Percentiles rank a stretch among this genome's conserved stretches.
Evolutionary conservation across 495 filamentous ascomycete genomes (phyloP).

Genomic region (Trichoderma orchidacearum): DNA sequence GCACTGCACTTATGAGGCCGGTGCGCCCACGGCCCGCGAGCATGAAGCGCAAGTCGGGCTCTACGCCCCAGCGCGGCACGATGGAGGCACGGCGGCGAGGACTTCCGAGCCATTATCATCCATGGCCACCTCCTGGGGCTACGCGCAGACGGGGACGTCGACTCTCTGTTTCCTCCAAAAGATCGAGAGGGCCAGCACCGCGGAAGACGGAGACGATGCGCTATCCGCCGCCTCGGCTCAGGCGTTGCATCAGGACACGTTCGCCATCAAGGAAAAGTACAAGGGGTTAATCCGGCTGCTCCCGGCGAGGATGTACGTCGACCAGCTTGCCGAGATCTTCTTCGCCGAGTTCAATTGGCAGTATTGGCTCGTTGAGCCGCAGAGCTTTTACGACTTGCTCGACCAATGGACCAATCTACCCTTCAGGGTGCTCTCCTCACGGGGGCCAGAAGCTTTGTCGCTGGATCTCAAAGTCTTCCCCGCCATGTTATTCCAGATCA

Average conservation of each 20-base stretch:
- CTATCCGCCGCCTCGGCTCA: not conserved
- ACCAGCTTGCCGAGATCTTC: constrained; percentile 38
- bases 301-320: constrained; percentile 36
- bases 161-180: constrained; percentile 36
- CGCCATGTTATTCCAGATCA: constrained; percentile 40
- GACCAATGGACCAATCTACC: constrained; percentile 36
- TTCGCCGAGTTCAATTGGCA: constrained; percentile 46
- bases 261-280: constrained; percentile 32
- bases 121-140: constrained; percentile 30
- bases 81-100: constrained; percentile 1
- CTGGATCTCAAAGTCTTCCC: constrained; percentile 37
- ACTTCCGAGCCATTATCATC: constrained; percentile 9
- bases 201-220: constrained; percentile 3
- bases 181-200: constrained; percentile 22
- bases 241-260: constrained; percentile 9
- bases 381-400: constrained; percentile 33
- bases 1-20: constrained; percentile 36
- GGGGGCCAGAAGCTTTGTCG: constrained; percentile 25
- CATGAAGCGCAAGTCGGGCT: not conserved
- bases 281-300: constrained; percentile 38
- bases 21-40: constrained; percentile 10
- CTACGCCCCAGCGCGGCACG: not conserved
- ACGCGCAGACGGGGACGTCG: constrained; percentile 26
- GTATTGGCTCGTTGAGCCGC: constrained; percentile 41
- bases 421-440: constrained; percentile 24